A percentile compares a stretch with the other conserved stretches of the same genome.
These are phyloP conservation scores for Lactuca saligna DNA, from an alignment of 129 eudicot species.

Conservation along the genomic window DNA sequence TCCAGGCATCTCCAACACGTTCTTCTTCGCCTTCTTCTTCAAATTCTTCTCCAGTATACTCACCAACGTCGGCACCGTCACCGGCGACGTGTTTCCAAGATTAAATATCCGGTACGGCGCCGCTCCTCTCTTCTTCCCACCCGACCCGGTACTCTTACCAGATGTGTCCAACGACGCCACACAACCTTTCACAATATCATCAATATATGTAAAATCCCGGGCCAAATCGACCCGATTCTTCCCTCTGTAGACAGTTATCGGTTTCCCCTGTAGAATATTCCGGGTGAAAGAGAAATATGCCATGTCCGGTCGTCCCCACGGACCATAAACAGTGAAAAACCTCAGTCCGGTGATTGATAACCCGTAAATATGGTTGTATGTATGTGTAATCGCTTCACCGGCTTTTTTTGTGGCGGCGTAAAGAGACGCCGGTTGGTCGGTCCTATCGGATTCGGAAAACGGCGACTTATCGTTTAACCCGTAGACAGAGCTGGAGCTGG, in stretches of 20 bases:
- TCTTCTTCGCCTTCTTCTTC: conserved; percentile 59
- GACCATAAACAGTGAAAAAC: conserved; percentile 59
- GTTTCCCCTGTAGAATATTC: conserved; percentile 43
- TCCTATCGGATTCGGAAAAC: conserved; percentile 55
- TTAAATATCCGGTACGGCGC: conserved; percentile 65
- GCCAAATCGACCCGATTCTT: conserved; percentile 59
- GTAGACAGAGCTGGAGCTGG: conserved; percentile 60
- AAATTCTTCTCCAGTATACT: conserved; percentile 54
- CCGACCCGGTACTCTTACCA: conserved; percentile 64
- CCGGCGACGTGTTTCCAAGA: conserved; percentile 68
- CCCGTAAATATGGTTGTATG: conserved; percentile 56
- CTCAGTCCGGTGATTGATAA: conserved; percentile 55
- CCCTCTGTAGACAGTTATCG: conserved; percentile 51
- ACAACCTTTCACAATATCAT: conserved; percentile 67
- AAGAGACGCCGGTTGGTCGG: conserved; percentile 57
- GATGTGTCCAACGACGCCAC: conserved; percentile 52
- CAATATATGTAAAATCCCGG: conserved; percentile 60
- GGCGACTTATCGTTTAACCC: conserved; percentile 56
- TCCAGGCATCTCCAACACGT: conserved; percentile 53
- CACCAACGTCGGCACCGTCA: conserved; percentile 60
- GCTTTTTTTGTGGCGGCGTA: conserved; percentile 67
- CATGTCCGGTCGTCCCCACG: conserved; percentile 73
- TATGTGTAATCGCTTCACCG: conserved; percentile 57
- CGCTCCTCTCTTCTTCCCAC: conserved; percentile 51
- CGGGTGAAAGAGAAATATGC: conserved; percentile 52